phyloP scores from a whole-genome alignment of 116 monocot species.

The Dioscorea cayenensis region DNA sequence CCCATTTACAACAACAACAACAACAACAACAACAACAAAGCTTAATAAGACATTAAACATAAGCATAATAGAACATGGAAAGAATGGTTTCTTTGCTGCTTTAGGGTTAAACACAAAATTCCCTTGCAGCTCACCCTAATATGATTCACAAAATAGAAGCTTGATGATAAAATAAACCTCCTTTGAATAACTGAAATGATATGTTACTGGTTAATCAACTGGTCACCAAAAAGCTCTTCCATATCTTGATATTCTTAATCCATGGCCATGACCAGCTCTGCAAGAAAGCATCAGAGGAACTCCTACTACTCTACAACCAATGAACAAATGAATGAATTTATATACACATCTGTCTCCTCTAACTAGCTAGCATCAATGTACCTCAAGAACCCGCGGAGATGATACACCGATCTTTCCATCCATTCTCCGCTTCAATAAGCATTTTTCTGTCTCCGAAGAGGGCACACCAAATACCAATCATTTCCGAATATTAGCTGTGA shows the following conservation, averaged over 20 bases:
- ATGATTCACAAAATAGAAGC: background rate
- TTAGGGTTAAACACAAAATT: conserved; percentile 6
- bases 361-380: conserved; percentile 1
- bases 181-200: background rate
- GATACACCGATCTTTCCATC: background rate
- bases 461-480: background rate
- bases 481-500: no score
- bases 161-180: background rate
- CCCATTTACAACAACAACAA: background rate
- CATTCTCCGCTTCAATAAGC: background rate
- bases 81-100: background rate
- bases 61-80: no score
- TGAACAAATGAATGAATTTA: conserved; percentile 13
- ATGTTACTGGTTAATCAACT: background rate
- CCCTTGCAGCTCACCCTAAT: background rate
- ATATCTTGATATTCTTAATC: background rate
- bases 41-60: background rate
- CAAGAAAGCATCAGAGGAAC: background rate
- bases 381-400: background rate
- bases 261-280: background rate
- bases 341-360: conserved; percentile 5
- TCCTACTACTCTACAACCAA: conserved; percentile 3
- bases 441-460: no score
- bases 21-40: background rate
- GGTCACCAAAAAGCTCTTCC: background rate